A percentile compares a stretch with the other conserved stretches of the same genome.
Evolutionary conservation across 2,329 filamentous ascomycete genomes (phyloP).

Genomic region (Fusarium beomiforme): DNA sequence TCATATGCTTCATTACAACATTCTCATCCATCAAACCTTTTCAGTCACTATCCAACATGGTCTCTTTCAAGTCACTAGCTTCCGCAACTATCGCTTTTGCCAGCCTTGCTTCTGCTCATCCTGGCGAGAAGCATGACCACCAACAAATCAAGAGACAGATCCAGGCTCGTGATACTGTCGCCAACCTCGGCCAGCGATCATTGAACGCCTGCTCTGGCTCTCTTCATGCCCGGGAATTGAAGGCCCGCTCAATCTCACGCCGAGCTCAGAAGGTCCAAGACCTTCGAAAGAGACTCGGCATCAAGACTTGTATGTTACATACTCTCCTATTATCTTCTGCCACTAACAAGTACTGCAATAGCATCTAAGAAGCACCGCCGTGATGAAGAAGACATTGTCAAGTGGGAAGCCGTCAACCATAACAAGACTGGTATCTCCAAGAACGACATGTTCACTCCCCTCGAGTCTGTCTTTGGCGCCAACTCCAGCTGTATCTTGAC

Average conservation of each 20-base stretch:
- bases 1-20: background rate
- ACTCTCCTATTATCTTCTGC: accelerated
- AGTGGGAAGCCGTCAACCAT: slow-evolving; percentile 6
- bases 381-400: background rate
- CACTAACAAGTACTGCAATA: background rate
- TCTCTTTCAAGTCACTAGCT: background rate
- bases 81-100: background rate
- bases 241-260: background rate
- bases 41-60: background rate
- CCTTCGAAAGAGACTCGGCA: slow-evolving; percentile 1
- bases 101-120: background rate
- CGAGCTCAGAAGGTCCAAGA: slow-evolving; percentile 5
- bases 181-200: background rate
- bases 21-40: background rate
- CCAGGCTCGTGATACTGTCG: background rate
- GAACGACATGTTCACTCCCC: background rate
- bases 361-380: slow-evolving; percentile 3
- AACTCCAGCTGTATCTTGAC: slow-evolving; percentile 14
- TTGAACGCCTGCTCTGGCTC: background rate
- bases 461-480: slow-evolving; percentile 3
- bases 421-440: background rate
- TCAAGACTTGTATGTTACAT: background rate
- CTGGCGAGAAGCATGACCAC: slow-evolving; percentile 9
- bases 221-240: background rate
- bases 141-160: slow-evolving; percentile 16